Conservation (phyloP, 1,284 basidiomycete genomes). For the Ustilago loliicola region DNA sequence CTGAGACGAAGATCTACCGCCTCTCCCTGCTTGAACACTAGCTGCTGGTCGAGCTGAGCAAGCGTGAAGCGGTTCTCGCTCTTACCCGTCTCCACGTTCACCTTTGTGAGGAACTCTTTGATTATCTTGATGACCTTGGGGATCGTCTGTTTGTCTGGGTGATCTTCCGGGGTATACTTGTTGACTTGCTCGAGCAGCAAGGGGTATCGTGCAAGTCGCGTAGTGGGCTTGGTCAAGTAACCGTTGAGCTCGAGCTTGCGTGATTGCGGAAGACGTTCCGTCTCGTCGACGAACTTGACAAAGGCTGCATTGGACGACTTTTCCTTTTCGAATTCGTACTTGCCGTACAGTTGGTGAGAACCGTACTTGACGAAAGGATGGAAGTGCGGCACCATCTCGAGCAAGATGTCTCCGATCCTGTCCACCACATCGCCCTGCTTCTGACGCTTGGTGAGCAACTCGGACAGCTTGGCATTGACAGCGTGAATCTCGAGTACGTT, state of each 20-base stretch:
- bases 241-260: slow-evolving; percentile 97
- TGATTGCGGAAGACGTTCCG: slow-evolving; percentile 92
- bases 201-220: slow-evolving; percentile 94
- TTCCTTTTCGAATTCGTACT: slow-evolving; percentile 99
- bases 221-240: slow-evolving; percentile 96
- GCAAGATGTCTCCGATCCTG: slow-evolving; percentile 89
- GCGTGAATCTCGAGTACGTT: slow-evolving; percentile 94
- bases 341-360: slow-evolving; percentile 96
- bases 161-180: slow-evolving; percentile 93
- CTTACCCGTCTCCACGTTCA: slow-evolving; percentile 92
- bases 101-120: slow-evolving; percentile 85
- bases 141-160: slow-evolving; percentile 84
- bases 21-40: slow-evolving; percentile 87
- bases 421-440: slow-evolving; percentile 94
- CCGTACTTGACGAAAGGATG: slow-evolving; percentile 93
- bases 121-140: slow-evolving; percentile 85
- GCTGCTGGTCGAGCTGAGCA: slow-evolving; percentile 87
- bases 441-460: slow-evolving; percentile 94
- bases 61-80: slow-evolving; percentile 94
- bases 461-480: slow-evolving; percentile 89
- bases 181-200: slow-evolving; percentile 90
- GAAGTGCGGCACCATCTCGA: slow-evolving; percentile 90
- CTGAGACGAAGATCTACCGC: slow-evolving; percentile 86
- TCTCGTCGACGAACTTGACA: slow-evolving; percentile 92
- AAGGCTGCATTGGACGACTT: slow-evolving; percentile 93